A percentile compares a stretch with the other conserved stretches of the same genome.
Evolutionary conservation across 192 early-diverging fungal species (phyloP).

Genomic region (Spinellus fusiger): DNA sequence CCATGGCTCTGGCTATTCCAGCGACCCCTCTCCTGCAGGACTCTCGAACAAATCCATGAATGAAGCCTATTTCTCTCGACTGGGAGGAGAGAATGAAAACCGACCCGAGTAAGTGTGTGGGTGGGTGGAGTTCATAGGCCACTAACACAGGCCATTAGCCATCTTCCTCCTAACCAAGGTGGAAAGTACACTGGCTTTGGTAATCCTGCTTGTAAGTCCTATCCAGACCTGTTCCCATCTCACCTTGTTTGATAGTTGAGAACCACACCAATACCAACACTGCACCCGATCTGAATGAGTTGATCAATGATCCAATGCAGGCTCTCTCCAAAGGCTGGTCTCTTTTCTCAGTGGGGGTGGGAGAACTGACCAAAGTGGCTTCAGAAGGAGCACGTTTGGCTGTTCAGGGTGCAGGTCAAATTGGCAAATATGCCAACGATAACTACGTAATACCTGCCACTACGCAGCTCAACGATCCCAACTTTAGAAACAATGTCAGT

Average conservation of each 20-base stretch:
- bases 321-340: constrained; percentile 65
- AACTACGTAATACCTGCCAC: constrained; percentile 59
- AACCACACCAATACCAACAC: constrained; percentile 7
- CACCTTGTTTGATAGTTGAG: constrained; percentile 13
- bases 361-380: constrained; percentile 28
- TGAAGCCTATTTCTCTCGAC: constrained; percentile 72
- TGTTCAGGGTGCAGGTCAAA: constrained; percentile 38
- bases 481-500: constrained; percentile 54
- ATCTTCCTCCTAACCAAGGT: constrained; percentile 63
- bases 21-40: constrained; percentile 1
- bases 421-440: constrained; percentile 49
- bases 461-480: constrained; percentile 56
- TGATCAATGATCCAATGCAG: constrained; percentile 63
- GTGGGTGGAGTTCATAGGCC: not conserved
- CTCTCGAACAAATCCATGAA: constrained; percentile 56
- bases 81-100: constrained; percentile 51
- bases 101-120: constrained; percentile 40
- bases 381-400: constrained; percentile 47
- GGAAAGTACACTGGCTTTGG: constrained; percentile 76
- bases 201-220: constrained; percentile 37
- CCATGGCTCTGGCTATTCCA: constrained; percentile 1
- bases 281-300: constrained; percentile 45
- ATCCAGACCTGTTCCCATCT: not conserved
- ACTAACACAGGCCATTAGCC: not conserved
- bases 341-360: constrained; percentile 51